Conservation (phyloP, 2,329 filamentous ascomycete species). For the Xylariales sp. region DNA sequence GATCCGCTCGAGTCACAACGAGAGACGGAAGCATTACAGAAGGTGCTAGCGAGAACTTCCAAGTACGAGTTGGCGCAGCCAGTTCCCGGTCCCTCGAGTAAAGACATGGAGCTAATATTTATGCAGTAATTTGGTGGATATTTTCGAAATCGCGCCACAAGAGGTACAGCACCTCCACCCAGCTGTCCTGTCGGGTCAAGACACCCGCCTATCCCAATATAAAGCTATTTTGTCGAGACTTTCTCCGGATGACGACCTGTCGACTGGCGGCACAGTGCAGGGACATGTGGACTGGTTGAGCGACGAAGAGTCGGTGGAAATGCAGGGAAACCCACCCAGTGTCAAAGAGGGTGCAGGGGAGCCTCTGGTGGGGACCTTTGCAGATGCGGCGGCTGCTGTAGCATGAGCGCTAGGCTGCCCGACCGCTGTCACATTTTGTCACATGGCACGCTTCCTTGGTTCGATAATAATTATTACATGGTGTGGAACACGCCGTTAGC, state of each 20-base stretch:
- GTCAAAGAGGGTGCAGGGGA: conserved; percentile 34
- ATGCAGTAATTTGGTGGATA: conserved; percentile 61
- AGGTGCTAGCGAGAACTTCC: conserved; percentile 59
- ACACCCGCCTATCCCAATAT: conserved; percentile 53
- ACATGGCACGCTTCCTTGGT: too few relatives aligned
- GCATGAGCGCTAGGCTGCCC: conserved; percentile 31
- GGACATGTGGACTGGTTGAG: conserved; percentile 46
- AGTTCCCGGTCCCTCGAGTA: background rate
- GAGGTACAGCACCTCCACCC: conserved; percentile 29
- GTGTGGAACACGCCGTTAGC: background rate
- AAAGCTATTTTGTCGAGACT: conserved; percentile 59
- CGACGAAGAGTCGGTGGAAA: conserved; percentile 45
- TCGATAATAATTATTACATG: background rate
- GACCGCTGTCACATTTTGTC: too few relatives aligned
- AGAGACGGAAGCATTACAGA: conserved; percentile 60
- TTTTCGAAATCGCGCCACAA: conserved; percentile 60
- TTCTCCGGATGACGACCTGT: conserved; percentile 36
- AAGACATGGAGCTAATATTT: conserved; percentile 10
- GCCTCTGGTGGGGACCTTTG: conserved; percentile 56
- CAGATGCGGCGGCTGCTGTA: conserved; percentile 53
- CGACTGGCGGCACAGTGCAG: conserved; percentile 34
- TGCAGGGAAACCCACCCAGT: conserved; percentile 32
- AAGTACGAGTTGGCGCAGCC: conserved; percentile 40
- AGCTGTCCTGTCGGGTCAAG: conserved; percentile 41
- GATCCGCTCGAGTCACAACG: conserved; percentile 60